These are phyloP conservation scores for Apiotrichum brassicae DNA, from an alignment of 1,284 basidiomycete genomes.

Conservation along the genomic window DNA sequence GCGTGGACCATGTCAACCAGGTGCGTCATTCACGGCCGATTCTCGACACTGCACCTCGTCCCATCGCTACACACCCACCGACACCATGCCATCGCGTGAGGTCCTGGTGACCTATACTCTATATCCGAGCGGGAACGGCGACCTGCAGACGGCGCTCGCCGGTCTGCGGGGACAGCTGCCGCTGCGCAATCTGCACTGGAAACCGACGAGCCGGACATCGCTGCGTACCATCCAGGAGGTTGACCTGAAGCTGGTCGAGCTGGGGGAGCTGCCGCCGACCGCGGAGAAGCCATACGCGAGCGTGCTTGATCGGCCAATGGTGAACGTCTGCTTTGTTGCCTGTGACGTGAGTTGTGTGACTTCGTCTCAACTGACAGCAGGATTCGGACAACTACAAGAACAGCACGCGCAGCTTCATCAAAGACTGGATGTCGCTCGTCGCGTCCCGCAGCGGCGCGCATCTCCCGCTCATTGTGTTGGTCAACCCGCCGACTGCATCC, in stretches of 20 bases:
- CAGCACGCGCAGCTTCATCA: conserved; percentile 72
- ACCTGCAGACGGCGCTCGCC: conserved; percentile 54
- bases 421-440: conserved; percentile 75
- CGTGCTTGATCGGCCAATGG: conserved; percentile 73
- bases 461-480: conserved; percentile 82
- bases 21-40: no score
- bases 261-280: conserved; percentile 54
- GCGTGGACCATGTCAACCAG: no score
- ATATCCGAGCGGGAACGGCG: conserved; percentile 27
- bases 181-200: conserved; percentile 85
- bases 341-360: conserved; percentile 63
- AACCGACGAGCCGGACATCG: conserved; percentile 59
- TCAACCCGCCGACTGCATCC: conserved; percentile 50
- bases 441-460: conserved; percentile 63
- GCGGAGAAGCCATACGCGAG: conserved; percentile 54
- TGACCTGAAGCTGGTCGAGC: conserved; percentile 63
- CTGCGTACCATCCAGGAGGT: conserved; percentile 81
- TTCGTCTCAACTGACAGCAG: conserved; percentile 47
- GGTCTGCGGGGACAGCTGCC: conserved; percentile 69
- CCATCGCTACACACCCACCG: no score
- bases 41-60: no score
- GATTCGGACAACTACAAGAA: conserved; percentile 77
- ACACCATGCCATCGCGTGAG: conserved; percentile 24
- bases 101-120: conserved; percentile 41
- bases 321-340: conserved; percentile 75